Percentiles rank a stretch among this genome's conserved stretches.
Conservation (phyloP, 2,329 filamentous ascomycete genomes). For the Ceratocystis harringtonii region DNA sequence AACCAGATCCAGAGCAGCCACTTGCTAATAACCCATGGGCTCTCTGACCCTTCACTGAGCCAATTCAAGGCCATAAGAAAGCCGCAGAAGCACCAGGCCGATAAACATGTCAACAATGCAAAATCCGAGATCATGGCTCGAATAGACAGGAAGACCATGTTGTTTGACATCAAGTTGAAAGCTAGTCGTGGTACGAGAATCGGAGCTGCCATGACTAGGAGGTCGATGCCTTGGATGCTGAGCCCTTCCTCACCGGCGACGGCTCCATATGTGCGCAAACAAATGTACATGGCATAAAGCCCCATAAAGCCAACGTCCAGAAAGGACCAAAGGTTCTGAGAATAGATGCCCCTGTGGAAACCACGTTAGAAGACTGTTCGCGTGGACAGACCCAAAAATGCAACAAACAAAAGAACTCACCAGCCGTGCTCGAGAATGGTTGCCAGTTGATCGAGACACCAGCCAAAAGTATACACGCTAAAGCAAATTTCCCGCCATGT, state of each 20-base stretch:
- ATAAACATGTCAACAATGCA: slow-evolving; percentile 57
- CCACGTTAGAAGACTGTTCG: not conserved
- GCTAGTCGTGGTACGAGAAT: slow-evolving; percentile 64
- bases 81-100: slow-evolving; percentile 70
- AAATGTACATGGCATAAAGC: slow-evolving; percentile 55
- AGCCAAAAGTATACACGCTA: slow-evolving; percentile 59
- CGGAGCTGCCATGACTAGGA: slow-evolving; percentile 62
- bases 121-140: slow-evolving; percentile 80
- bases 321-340: slow-evolving; percentile 79
- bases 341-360: slow-evolving; percentile 54
- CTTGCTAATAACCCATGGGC: slow-evolving; percentile 46
- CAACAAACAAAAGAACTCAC: slow-evolving; percentile 24
- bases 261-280: slow-evolving; percentile 51
- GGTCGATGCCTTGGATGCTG: slow-evolving; percentile 56
- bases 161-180: slow-evolving; percentile 71
- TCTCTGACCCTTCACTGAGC: slow-evolving; percentile 51
- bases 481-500: slow-evolving; percentile 51
- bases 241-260: slow-evolving; percentile 32
- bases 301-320: slow-evolving; percentile 64
- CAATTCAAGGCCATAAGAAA: slow-evolving; percentile 68
- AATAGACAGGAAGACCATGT: slow-evolving; percentile 67
- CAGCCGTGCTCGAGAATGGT: slow-evolving; percentile 61
- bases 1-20: slow-evolving; percentile 96
- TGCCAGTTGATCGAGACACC: slow-evolving; percentile 64
- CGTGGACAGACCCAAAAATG: not conserved